A percentile compares a stretch with the other conserved stretches of the same genome.
Evolutionary conservation across 2,329 filamentous ascomycete species (phyloP).

Genomic region (Fusarium drepaniforme): DNA sequence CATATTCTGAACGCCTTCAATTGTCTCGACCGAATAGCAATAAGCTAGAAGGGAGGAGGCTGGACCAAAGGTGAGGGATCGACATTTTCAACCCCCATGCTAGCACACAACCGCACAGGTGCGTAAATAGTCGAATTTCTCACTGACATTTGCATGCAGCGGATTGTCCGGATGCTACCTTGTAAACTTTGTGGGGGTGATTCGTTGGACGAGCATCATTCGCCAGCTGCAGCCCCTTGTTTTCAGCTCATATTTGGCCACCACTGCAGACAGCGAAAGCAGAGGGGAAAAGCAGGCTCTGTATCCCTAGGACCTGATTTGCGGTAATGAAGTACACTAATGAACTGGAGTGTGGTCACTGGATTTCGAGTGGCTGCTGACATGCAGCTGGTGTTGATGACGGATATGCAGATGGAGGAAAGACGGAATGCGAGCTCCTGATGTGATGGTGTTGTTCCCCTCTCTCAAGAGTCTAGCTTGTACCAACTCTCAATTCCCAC

Average conservation of each 20-base stretch:
- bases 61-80: background rate
- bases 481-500: background rate
- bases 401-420: background rate
- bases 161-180: background rate
- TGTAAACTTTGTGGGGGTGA: background rate
- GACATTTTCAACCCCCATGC: background rate
- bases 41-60: background rate
- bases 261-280: background rate
- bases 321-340: background rate
- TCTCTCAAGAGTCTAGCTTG: background rate
- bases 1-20: background rate
- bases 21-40: background rate
- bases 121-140: background rate
- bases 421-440: background rate
- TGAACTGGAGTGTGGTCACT: background rate
- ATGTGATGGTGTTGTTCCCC: background rate
- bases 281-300: background rate
- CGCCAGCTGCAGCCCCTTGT: background rate
- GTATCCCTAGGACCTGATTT: background rate
- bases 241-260: background rate
- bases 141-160: background rate
- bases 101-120: background rate
- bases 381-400: background rate
- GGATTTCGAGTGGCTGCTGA: background rate
- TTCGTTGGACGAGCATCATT: background rate